These are phyloP conservation scores for Mariannaea elegans DNA, from an alignment of 2,329 filamentous ascomycete species.

Conservation along the genomic window DNA sequence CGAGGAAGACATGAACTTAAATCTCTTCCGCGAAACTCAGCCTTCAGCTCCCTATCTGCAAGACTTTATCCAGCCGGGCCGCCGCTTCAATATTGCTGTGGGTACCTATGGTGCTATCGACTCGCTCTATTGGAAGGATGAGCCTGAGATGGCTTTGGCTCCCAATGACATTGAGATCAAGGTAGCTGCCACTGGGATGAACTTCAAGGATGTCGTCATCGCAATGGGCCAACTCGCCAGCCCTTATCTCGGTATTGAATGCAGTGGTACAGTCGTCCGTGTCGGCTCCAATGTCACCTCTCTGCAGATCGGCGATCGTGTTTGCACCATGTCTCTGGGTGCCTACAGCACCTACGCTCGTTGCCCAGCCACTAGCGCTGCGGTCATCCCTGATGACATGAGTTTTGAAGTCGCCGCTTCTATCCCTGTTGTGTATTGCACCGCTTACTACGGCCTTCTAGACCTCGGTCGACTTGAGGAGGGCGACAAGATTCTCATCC, in stretches of 20 bases:
- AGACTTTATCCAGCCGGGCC: constrained; percentile 50
- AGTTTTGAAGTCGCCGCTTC: constrained; percentile 19
- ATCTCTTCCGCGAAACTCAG: constrained; percentile 40
- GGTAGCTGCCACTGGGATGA: constrained; percentile 55
- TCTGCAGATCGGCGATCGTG: constrained; percentile 22
- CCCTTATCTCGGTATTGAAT: constrained; percentile 50
- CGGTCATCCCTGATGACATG: constrained; percentile 22
- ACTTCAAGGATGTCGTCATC: constrained; percentile 57
- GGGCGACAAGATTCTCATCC: constrained; percentile 45
- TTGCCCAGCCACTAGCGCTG: constrained; percentile 54
- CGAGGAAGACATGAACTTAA: constrained; percentile 37
- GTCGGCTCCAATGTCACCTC: constrained; percentile 44
- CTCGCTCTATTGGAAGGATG: constrained; percentile 52
- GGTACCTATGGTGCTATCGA: constrained; percentile 50
- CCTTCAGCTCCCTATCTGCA: constrained; percentile 40
- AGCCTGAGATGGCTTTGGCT: constrained; percentile 39
- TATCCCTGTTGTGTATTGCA: constrained; percentile 29
- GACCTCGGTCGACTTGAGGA: constrained; percentile 24
- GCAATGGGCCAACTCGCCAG: constrained; percentile 50
- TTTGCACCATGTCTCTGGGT: constrained; percentile 24
- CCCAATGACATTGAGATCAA: constrained; percentile 53
- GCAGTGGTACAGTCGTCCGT: constrained; percentile 49
- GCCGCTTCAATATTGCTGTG: constrained; percentile 49
- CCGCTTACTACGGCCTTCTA: constrained; percentile 30
- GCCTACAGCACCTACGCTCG: constrained; percentile 26